Conservation (phyloP, 257 asterid species). For the Verbena officinalis region DNA sequence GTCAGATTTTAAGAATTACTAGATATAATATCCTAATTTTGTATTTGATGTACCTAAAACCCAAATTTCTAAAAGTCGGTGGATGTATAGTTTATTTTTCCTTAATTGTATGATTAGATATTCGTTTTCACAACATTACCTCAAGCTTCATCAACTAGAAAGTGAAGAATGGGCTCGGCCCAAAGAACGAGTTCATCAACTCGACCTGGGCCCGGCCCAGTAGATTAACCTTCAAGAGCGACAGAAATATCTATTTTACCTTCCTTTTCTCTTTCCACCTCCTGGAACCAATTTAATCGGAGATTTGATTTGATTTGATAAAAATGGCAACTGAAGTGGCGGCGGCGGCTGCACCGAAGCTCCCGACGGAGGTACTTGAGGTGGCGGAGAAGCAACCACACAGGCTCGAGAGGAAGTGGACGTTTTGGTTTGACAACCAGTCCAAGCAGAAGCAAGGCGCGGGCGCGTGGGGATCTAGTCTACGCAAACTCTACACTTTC, state of each 20-base stretch:
- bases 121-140: too few species aligned
- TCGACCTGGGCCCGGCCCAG: neutral
- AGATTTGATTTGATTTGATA: conserved; percentile 2
- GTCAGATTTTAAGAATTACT: too few species aligned
- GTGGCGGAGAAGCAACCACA: conserved; percentile 26
- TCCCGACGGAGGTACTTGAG: conserved; percentile 18
- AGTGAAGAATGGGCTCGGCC: too few species aligned
- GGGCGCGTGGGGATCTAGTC: conserved; percentile 49
- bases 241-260: neutral
- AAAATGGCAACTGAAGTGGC: conserved; percentile 3
- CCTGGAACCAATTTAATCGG: neutral
- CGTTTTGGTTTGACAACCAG: conserved; percentile 68
- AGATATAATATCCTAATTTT: too few species aligned
- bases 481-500: conserved; percentile 55
- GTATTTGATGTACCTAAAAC: too few species aligned
- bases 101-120: too few species aligned
- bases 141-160: too few species aligned
- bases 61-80: too few species aligned
- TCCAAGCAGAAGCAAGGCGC: conserved; percentile 64
- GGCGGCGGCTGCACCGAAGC: neutral
- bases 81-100: neutral
- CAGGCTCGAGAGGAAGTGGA: conserved; percentile 60
- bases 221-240: neutral
- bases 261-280: neutral
- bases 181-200: neutral